Evolutionary conservation across 176 grass and related monocot genomes (phyloP).

Genomic region (Tuctoria greenei): DNA sequence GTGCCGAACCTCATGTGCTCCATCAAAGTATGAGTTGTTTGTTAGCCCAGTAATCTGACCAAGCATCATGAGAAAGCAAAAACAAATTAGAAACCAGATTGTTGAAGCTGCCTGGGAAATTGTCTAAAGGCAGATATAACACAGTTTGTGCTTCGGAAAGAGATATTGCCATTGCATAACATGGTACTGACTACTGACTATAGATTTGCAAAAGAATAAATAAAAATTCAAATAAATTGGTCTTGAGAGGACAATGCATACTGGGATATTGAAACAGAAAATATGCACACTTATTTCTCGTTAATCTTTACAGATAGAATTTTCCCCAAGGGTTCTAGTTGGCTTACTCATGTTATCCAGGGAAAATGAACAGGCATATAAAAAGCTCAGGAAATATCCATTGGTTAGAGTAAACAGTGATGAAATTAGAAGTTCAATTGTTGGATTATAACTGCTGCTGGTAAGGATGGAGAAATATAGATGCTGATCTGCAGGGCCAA

Average conservation of each 20-base stretch:
- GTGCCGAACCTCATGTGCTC: slow-evolving; percentile 71
- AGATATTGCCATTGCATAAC: background rate
- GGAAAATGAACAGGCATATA: too few species aligned
- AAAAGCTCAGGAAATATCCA: too few species aligned
- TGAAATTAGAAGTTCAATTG: too few species aligned
- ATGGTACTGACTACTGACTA: slow-evolving; percentile 8
- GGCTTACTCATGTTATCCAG: too few species aligned
- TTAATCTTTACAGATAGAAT: too few species aligned
- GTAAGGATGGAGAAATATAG: too few species aligned
- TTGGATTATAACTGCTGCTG: too few species aligned
- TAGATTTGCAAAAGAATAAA: slow-evolving; percentile 19
- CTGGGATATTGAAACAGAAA: background rate
- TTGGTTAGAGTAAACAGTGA: too few species aligned
- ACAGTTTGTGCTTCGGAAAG: background rate
- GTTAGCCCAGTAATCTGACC: slow-evolving; percentile 84
- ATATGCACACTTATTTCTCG: too few species aligned
- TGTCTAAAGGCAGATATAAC: background rate
- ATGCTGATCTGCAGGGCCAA: too few species aligned
- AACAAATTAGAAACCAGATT: slow-evolving; percentile 17
- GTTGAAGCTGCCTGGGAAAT: slow-evolving; percentile 10
- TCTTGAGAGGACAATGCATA: background rate
- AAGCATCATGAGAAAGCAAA: slow-evolving; percentile 12
- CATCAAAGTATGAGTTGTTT: slow-evolving; percentile 78
- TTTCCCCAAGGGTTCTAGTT: too few species aligned
- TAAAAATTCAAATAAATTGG: background rate